Conservation (phyloP, 2,329 filamentous ascomycete genomes). For the Penicillium sp. region DNA sequence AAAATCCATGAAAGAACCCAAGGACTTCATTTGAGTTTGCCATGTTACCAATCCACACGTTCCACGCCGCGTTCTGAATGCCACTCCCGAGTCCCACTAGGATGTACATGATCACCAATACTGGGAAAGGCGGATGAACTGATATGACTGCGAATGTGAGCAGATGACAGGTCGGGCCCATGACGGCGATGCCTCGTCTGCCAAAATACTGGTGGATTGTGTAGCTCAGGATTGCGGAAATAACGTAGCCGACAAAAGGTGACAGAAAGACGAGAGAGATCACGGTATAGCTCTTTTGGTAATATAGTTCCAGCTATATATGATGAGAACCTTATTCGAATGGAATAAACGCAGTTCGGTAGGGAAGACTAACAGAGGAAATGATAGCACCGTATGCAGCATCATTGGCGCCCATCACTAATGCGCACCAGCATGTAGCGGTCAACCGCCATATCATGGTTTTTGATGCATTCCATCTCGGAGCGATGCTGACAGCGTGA, state of each 20-base stretch:
- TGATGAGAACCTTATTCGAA: conserved; percentile 1
- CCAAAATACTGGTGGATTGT: conserved; percentile 55
- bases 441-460: conserved; percentile 22
- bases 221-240: conserved; percentile 51
- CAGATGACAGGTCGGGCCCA: conserved; percentile 50
- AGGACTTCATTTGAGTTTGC: conserved; percentile 72
- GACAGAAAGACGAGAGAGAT: conserved; percentile 56
- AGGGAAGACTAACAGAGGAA: conserved; percentile 20
- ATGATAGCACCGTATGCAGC: conserved; percentile 26
- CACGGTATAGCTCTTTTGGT: conserved; percentile 45
- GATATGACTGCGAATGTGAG: conserved; percentile 35
- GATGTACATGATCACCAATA: conserved; percentile 39
- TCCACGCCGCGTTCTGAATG: conserved; percentile 57
- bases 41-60: conserved; percentile 71
- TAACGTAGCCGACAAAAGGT: conserved; percentile 54
- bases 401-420: conserved; percentile 31
- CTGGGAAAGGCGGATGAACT: conserved; percentile 40
- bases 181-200: conserved; percentile 72
- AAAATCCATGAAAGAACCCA: conserved; percentile 73
- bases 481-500: conserved; percentile 27
- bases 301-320: conserved; percentile 49
- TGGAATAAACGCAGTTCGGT: background rate
- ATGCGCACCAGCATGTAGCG: conserved; percentile 24
- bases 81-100: conserved; percentile 44
- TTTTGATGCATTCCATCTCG: conserved; percentile 26